A percentile compares a stretch with the other conserved stretches of the same genome.
Conservation (phyloP, 306 rosid genomes). For the Ammopiptanthus mongolicus region DNA sequence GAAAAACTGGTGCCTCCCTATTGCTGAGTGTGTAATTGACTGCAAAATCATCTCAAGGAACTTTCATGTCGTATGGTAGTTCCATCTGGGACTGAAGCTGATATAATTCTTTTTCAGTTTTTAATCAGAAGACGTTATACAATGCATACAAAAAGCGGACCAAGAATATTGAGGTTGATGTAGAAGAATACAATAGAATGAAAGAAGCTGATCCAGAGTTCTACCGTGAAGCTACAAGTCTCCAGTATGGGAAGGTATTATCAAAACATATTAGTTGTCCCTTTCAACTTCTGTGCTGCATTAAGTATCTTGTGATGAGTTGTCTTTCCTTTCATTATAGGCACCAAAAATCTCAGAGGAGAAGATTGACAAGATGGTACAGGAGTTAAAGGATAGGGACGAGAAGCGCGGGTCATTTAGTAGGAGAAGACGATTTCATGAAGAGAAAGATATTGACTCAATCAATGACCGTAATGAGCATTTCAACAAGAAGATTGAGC, state of each 20-base stretch:
- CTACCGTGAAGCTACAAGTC: slow-evolving; percentile 98
- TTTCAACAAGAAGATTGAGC: slow-evolving; percentile 95
- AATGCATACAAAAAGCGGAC: slow-evolving; percentile 90
- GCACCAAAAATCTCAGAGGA: slow-evolving; percentile 77
- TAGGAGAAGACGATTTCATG: slow-evolving; percentile 82
- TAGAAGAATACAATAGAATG: slow-evolving; percentile 88
- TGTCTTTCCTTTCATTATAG: slow-evolving; percentile 37
- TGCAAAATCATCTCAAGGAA: background rate
- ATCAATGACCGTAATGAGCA: slow-evolving; percentile 97
- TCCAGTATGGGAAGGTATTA: slow-evolving; percentile 86
- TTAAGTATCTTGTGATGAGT: background rate
- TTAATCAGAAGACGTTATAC: slow-evolving; percentile 85
- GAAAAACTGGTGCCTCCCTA: background rate
- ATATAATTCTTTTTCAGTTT: slow-evolving; percentile 48
- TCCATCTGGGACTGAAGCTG: background rate
- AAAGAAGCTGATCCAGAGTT: slow-evolving; percentile 97
- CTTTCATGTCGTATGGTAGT: background rate
- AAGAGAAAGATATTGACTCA: slow-evolving; percentile 96
- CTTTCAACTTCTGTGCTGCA: background rate
- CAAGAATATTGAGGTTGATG: slow-evolving; percentile 59
- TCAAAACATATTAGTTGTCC: slow-evolving; percentile 1
- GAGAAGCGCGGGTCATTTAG: slow-evolving; percentile 80
- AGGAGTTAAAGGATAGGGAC: slow-evolving; percentile 81
- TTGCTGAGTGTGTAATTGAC: background rate
- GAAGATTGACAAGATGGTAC: slow-evolving; percentile 89